Base-by-base conservation (phyloP, 306 rosid genomes). In the Corylus heterophylla region DNA sequence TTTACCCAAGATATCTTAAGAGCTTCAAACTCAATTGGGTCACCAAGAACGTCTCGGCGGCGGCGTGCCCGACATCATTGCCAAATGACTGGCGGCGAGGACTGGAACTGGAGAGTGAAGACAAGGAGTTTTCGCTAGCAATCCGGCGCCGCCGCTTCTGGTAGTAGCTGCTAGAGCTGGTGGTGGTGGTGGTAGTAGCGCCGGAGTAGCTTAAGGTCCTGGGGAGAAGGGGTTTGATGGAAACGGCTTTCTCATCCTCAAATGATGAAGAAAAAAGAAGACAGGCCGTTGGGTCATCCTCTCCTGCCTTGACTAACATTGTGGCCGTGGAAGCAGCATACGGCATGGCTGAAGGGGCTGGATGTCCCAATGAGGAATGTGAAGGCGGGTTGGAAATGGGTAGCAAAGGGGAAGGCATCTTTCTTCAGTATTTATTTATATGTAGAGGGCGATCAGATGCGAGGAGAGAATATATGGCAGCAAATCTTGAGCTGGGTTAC, bases 1-100 rank as follows among this genome's bases (percentile, higher is more conserved):
- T 18, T 55, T 86, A 94, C 98, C 97, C 94, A 61, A 94, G 97
- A 79, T 87, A 94, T 35, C 77, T 67, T 71, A 94, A 69, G 83
- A 94, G 79, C 89, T 85, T 90, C 86, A 88, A 86, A 44, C 92
- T 70, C 39, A 94, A 82, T 49, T 93, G 91, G 10, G 96, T 87
- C 10, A 90, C 44, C 63, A 90, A 83, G 84, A 85, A 88, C 16
- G 94, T 90, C 79, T 89, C 86, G 3, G 90, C 86, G 20, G 90
- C 94, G 58, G 85, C 93, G 79, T 85, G 86, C 71, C 87, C 79
- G 58, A 85, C 89, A 42, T 85, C 89, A 22, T 55, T 17, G 39
- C 87, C 83, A n/a, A 87, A 63, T 47, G 89, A 80, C 17, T 55
- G 71, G 56, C 73, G 82, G 16, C 52, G 48, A 66, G 59, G 56